A percentile compares a stretch with the other conserved stretches of the same genome.
These are phyloP conservation scores for Thalassiosira exigua DNA, from an alignment of 352 stramenopile species.

Conservation along the genomic window DNA sequence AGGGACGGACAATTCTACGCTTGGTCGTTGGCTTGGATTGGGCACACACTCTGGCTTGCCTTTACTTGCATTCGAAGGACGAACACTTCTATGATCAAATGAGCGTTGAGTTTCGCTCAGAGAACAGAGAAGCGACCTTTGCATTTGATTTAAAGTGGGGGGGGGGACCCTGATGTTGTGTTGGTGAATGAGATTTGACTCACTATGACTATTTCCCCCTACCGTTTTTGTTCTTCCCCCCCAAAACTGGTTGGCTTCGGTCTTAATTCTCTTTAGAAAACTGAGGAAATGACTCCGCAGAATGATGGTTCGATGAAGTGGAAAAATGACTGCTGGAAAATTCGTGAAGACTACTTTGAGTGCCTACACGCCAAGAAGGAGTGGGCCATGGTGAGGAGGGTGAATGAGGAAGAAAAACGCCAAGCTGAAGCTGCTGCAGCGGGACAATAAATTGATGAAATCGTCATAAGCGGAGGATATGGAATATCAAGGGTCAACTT, in stretches of 20 bases:
- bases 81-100: no score
- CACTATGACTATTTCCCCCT: not conserved
- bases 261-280: conserved; percentile 50
- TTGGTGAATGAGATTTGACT: not conserved
- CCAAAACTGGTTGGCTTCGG: no score
- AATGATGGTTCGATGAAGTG: conserved; percentile 77
- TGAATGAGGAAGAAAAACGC: conserved; percentile 64
- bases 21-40: no score
- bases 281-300: conserved; percentile 32
- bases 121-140: no score
- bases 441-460: no score
- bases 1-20: no score
- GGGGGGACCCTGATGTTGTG: not conserved
- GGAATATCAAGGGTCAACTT: no score
- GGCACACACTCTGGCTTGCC: no score
- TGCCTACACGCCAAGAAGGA: conserved; percentile 95
- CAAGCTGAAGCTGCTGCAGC: conserved; percentile 41
- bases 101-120: no score
- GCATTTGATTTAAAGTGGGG: not conserved
- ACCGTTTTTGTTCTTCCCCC: no score
- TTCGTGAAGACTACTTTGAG: conserved; percentile 94
- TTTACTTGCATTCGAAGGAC: no score
- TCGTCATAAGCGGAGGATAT: no score
- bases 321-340: conserved; percentile 86
- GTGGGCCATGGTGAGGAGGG: conserved; percentile 59